Percentiles rank a stretch among this genome's conserved stretches.
phyloP scores from a whole-genome alignment of 495 filamentous ascomycete species.

The Lentithecium fluviatile region DNA sequence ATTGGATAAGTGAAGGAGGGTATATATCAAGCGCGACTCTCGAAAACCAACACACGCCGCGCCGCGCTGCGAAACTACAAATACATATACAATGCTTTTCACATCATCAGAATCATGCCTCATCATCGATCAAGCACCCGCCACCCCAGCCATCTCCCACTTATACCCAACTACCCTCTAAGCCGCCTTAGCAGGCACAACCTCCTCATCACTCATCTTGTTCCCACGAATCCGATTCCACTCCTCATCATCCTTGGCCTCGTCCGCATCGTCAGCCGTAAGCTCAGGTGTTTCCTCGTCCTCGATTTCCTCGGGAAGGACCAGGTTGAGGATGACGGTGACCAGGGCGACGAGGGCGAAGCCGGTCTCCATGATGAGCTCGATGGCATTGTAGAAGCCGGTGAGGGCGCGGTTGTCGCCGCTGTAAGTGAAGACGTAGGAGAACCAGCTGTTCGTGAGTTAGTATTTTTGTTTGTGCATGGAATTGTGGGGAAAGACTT shows the following conservation, averaged over 20 bases:
- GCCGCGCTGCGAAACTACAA: too few species aligned
- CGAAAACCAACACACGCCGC: too few species aligned
- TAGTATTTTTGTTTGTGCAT: conserved; percentile 1
- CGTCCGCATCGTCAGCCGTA: conserved; percentile 39
- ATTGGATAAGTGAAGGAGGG: too few species aligned
- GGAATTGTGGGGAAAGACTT: conserved; percentile 33
- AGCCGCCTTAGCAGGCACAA: conserved; percentile 8
- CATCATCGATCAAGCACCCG: too few species aligned
- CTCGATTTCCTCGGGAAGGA: conserved; percentile 71
- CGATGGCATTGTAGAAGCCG: conserved; percentile 81
- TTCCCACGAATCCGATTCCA: conserved; percentile 35
- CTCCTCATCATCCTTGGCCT: conserved; percentile 37
- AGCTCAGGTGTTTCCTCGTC: conserved; percentile 48
- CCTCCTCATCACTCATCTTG: conserved; percentile 27
- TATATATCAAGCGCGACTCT: too few species aligned
- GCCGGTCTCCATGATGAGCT: conserved; percentile 76
- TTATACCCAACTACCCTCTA: not conserved
- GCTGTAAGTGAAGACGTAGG: conserved; percentile 69
- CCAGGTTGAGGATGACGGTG: conserved; percentile 69
- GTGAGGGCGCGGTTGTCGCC: conserved; percentile 69
- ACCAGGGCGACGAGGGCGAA: conserved; percentile 71
- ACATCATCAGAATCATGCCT: too few species aligned
- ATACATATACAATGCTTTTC: too few species aligned
- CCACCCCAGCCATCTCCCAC: too few species aligned
- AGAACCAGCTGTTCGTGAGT: conserved; percentile 40